These are phyloP conservation scores for Gnetum montanum DNA, from an alignment of 75 land plant species.

Conservation along the genomic window DNA sequence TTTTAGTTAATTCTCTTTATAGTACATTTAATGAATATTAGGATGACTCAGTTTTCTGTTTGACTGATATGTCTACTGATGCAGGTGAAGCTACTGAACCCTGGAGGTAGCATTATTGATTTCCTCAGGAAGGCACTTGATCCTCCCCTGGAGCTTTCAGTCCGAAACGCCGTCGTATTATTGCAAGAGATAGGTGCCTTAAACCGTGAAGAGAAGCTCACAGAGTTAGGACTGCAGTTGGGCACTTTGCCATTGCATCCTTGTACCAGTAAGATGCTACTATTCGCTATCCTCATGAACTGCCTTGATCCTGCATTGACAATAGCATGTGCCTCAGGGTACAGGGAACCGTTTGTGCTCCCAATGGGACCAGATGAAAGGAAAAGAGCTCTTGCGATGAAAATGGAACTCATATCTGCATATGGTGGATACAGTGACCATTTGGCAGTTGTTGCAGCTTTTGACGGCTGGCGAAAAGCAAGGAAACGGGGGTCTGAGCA, in stretches of 20 bases:
- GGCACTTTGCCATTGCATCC: slow-evolving; percentile 90
- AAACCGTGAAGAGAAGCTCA: slow-evolving; percentile 54
- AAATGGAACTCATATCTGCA: slow-evolving; percentile 41
- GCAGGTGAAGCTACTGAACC: slow-evolving; percentile 80
- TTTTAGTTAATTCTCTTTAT: neutral
- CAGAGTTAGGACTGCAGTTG: slow-evolving; percentile 72
- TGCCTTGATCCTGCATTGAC: slow-evolving; percentile 93
- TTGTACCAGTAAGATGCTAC: slow-evolving; percentile 80
- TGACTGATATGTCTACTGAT: neutral
- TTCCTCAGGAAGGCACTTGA: slow-evolving; percentile 70
- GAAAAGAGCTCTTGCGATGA: slow-evolving; percentile 55
- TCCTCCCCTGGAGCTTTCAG: slow-evolving; percentile 65
- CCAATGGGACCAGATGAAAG: slow-evolving; percentile 66
- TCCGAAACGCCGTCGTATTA: slow-evolving; percentile 54
- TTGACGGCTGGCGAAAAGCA: slow-evolving; percentile 75
- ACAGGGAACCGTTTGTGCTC: slow-evolving; percentile 65
- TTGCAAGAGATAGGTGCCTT: slow-evolving; percentile 85
- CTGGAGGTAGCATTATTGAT: slow-evolving; percentile 43
- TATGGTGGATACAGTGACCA: slow-evolving; percentile 87
- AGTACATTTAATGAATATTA: too few species aligned
- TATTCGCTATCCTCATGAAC: slow-evolving; percentile 70
- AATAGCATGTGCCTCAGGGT: slow-evolving; percentile 80
- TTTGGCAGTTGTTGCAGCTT: slow-evolving; percentile 72
- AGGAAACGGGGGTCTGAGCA: slow-evolving; percentile 40
- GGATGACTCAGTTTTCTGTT: too few species aligned